Base-by-base conservation (phyloP, 164 flowering plant species). In the Dillenia suffruticosa region DNA sequence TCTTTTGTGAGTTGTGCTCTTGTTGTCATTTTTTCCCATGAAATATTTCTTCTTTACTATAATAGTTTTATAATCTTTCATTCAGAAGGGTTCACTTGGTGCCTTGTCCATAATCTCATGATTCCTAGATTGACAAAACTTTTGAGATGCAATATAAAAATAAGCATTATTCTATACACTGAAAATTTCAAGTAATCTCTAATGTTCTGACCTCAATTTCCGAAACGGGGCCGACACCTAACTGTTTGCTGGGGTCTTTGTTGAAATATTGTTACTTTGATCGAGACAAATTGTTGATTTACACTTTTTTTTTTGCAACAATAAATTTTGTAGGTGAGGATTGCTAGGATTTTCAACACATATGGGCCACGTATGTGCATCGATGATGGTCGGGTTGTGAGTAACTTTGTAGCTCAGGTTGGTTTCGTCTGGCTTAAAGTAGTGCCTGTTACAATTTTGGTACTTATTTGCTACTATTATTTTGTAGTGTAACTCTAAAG, bases 331-430 rank as follows among this genome's bases (percentile, higher is more conserved):
- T 81, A 92, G 98, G 98, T 90, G 48, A 87, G 98, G 68, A 93
- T 93, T 79, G 98, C 98, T 58, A 78, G 98, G 68, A 92, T 92
- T 63, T 92, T 92, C 56, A 92, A 92, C 81, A 92, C 98, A 0
- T 92, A 92, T 32, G 98, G 98, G 19, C 98, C 98, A 43, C 75
- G 98, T 2, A 92, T 92, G 98, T 86, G 96, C 78, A 84, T 92
- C 12, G 98, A 92, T 62, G 98, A 92, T 62, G 98, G 98, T 32
- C 95, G 98, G 46, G 98, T 92, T 14, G 98, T 92, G 12, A 92
- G 98, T 68, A 92, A 92, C 53, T 92, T 92, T 63, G 98, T 92
- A 51, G 93, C 98, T 45, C 98, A 92, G 98, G 98, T 92, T 46
- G 14, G 15, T 11, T 46, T 51, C 44, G 16, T 49, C 43, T n/a